phyloP scores from a whole-genome alignment of 2,329 filamentous ascomycete genomes.

The Ophiostoma fasciatum region DNA sequence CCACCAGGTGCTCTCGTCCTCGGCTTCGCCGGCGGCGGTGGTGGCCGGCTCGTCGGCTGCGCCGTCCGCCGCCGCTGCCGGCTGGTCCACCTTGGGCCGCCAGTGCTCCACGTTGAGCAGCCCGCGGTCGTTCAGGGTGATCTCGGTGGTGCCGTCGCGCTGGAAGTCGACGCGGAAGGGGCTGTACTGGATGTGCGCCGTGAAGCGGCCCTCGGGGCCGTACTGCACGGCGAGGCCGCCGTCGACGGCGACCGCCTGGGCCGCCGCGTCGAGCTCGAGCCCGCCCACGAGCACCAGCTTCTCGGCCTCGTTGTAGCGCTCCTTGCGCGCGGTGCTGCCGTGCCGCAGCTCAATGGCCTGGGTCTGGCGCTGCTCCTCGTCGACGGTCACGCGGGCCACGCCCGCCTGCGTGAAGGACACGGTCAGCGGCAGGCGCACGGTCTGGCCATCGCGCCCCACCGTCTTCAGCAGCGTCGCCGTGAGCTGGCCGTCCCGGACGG shows the following conservation, averaged over 20 bases:
- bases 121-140: slow-evolving; percentile 83
- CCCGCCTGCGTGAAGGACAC: slow-evolving; percentile 85
- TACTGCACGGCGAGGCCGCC: slow-evolving; percentile 64
- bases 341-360: slow-evolving; percentile 81
- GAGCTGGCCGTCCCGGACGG: slow-evolving; percentile 66
- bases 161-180: slow-evolving; percentile 82
- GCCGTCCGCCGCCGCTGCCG: slow-evolving; percentile 35
- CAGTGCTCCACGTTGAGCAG: slow-evolving; percentile 91
- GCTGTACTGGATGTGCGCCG: slow-evolving; percentile 68
- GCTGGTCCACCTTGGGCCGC: slow-evolving; percentile 66
- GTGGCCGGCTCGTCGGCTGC: slow-evolving; percentile 25
- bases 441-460: slow-evolving; percentile 47
- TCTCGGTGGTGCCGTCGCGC: slow-evolving; percentile 63
- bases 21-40: no score
- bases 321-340: slow-evolving; percentile 70
- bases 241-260: slow-evolving; percentile 56
- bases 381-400: slow-evolving; percentile 70
- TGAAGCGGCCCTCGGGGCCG: slow-evolving; percentile 59
- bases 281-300: slow-evolving; percentile 79
- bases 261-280: slow-evolving; percentile 54
- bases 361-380: slow-evolving; percentile 81
- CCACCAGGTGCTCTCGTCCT: slow-evolving; percentile 92
- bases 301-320: slow-evolving; percentile 85
- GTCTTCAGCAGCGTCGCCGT: slow-evolving; percentile 72
- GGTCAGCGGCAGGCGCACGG: slow-evolving; percentile 65